Evolutionary conservation across 164 flowering plant genomes (phyloP).

Genomic region (Kalanchoe fedtschenkoi): DNA sequence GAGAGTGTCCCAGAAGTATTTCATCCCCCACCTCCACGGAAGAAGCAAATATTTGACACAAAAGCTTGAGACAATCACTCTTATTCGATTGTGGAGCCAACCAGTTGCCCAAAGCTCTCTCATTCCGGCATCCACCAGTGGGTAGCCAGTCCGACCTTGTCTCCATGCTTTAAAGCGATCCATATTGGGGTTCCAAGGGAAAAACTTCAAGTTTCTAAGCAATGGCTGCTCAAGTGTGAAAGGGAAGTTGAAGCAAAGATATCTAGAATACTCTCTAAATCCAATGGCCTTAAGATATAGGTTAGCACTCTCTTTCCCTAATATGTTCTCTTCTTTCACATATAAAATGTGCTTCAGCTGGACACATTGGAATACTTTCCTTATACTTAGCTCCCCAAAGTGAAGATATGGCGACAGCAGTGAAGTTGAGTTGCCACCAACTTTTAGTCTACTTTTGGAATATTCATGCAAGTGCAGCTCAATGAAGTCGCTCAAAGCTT

Average conservation of each 20-base stretch:
- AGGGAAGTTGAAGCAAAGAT: conserved; percentile 85
- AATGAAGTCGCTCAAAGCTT: conserved; percentile 47
- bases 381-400: conserved; percentile 76
- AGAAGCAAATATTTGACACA: conserved; percentile 70
- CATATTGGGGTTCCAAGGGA: conserved; percentile 60
- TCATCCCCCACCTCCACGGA: conserved; percentile 99
- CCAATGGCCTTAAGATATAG: conserved; percentile 71
- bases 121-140: conserved; percentile 95
- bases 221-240: conserved; percentile 76
- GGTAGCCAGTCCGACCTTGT: conserved; percentile 88
- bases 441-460: conserved; percentile 42
- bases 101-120: conserved; percentile 98
- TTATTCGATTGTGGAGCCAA: conserved; percentile 75
- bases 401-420: conserved; percentile 83
- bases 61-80: conserved; percentile 82
- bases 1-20: conserved; percentile 95
- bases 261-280: conserved; percentile 80
- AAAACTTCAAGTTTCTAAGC: conserved; percentile 46
- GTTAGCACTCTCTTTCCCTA: conserved; percentile 47
- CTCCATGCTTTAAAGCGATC: conserved; percentile 76
- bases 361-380: conserved; percentile 53
- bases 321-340: conserved; percentile 42
- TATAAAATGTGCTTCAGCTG: conserved; percentile 62
- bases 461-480: conserved; percentile 48
- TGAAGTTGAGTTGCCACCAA: conserved; percentile 55